Evolutionary conservation across 176 grass and related monocot species (phyloP).

Genomic region (Hsuehochloa calcarea): DNA sequence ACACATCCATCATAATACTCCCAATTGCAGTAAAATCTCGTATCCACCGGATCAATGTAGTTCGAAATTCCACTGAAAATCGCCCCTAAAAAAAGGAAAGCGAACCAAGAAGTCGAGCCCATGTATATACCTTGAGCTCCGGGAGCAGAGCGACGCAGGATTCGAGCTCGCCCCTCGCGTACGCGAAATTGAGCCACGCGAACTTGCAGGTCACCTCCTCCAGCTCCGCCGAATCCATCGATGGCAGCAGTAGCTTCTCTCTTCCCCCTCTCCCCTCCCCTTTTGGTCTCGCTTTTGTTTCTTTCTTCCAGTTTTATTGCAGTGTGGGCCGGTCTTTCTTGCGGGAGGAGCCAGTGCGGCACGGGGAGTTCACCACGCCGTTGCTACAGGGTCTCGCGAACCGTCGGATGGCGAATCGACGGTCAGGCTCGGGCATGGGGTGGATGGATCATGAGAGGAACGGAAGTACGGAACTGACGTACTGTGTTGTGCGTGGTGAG

Average conservation of each 20-base stretch:
- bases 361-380: too few relatives aligned
- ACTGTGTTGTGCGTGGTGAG: too few relatives aligned
- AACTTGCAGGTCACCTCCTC: slow-evolving; percentile 45
- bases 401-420: neutral
- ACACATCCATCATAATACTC: neutral
- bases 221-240: slow-evolving; percentile 51
- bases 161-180: slow-evolving; percentile 40
- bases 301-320: neutral
- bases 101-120: neutral
- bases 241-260: neutral
- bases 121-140: slow-evolving; percentile 59
- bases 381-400: too few relatives aligned
- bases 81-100: neutral
- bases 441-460: neutral
- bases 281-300: neutral
- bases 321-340: neutral
- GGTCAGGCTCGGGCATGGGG: neutral
- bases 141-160: slow-evolving; percentile 36
- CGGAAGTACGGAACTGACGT: neutral
- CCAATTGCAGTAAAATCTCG: neutral
- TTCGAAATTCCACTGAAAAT: neutral
- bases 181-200: slow-evolving; percentile 48
- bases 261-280: neutral
- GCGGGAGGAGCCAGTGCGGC: neutral
- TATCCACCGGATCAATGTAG: neutral